Base-by-base conservation (phyloP, 768 basidiomycete genomes). In the Pholiota molesta region DNA sequence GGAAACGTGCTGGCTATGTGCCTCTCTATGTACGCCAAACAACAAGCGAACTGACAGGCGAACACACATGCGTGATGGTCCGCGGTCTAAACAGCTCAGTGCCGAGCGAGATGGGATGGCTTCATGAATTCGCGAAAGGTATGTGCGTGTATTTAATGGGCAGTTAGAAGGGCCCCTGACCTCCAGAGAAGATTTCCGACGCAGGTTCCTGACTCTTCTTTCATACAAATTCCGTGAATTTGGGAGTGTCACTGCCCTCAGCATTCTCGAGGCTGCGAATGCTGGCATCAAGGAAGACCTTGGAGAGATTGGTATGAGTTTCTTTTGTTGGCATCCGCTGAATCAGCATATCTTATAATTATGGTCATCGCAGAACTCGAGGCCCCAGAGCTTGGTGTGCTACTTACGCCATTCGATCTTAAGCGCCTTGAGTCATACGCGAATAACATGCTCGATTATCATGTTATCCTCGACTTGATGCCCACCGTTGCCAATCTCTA, bases 171-270 rank as follows among this genome's bases (percentile, higher is more conserved):
- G 31, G 33, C 44, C 28, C 11, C 47, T 49, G 47, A 49, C 21
- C n/a, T 7, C 13, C 10, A 1, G 44, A 9, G 42, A 39, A 96
- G 97, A 99, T 76, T 99, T 99, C 80, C 83, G 97, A 61, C 81
- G 87, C 69, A 86, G 97, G 8, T 98, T 99, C 84, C 76, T 98
- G 23, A 83, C 89, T 1, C 77, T 99, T 21, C 81, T 99, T 11
- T 97, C 96, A 0, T 99, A 89, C 70, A 95, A 92, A 73, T 99
- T 99, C 80, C 84, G 94, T 53, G 95, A 97, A 70, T 97, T 99
- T 69, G 89, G 91, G 3, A 89, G 92, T 39, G 88, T 95, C 55
- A 92, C 88, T 16, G 90, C 92, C 0, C 74, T 99, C 60, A 97
- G 92, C 67, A 83, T 99, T 14, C 81, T 99, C 21, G 95, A 98